phyloP scores from a whole-genome alignment of 805 yeast species.

The Ogataea ramenticola region DNA sequence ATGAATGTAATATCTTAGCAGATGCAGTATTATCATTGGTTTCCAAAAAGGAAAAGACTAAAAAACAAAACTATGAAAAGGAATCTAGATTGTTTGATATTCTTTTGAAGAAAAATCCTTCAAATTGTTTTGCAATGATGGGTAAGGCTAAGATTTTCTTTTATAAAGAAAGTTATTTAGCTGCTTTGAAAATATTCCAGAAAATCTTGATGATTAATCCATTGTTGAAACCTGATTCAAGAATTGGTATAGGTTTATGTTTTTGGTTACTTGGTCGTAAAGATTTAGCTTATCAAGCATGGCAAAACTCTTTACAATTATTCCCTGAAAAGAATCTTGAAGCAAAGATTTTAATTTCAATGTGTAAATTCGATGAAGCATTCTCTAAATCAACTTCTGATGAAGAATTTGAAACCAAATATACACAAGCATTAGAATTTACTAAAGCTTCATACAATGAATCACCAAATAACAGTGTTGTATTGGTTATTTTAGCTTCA shows the following conservation, averaged over 20 bases:
- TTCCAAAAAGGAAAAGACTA: slow-evolving; percentile 56
- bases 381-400: slow-evolving; percentile 49
- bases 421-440: slow-evolving; percentile 50
- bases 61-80: slow-evolving; percentile 56
- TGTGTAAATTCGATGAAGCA: slow-evolving; percentile 62
- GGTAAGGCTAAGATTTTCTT: slow-evolving; percentile 81
- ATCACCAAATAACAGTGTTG: slow-evolving; percentile 46
- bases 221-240: slow-evolving; percentile 76
- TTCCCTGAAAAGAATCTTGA: slow-evolving; percentile 47
- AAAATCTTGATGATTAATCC: slow-evolving; percentile 74
- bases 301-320: slow-evolving; percentile 73
- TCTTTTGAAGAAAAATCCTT: slow-evolving; percentile 44
- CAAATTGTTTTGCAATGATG: slow-evolving; percentile 67
- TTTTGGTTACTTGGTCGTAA: slow-evolving; percentile 83
- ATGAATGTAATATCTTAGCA: slow-evolving; percentile 50
- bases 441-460: slow-evolving; percentile 33
- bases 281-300: slow-evolving; percentile 68
- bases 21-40: slow-evolving; percentile 58
- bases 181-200: slow-evolving; percentile 78
- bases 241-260: slow-evolving; percentile 92
- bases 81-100: slow-evolving; percentile 66
- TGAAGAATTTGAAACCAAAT: slow-evolving; percentile 53
- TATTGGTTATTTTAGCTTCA: slow-evolving; percentile 60
- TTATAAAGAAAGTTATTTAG: slow-evolving; percentile 61
- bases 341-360: slow-evolving; percentile 58